A percentile compares a stretch with the other conserved stretches of the same genome.
Conservation (phyloP, 176 grass and related monocot species). For the Juncus effusus region DNA sequence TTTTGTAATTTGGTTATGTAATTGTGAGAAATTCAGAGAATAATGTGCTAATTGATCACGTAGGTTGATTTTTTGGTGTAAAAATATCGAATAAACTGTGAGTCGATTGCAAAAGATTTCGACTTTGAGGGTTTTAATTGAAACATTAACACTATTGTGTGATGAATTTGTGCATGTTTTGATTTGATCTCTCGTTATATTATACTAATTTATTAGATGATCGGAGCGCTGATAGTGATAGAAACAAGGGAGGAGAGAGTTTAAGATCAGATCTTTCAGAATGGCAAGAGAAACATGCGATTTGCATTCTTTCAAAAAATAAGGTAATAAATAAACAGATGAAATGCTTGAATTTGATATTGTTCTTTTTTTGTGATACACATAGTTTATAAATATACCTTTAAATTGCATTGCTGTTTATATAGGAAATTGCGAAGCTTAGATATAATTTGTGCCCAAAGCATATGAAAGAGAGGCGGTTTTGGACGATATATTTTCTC, state of each 20-base stretch:
- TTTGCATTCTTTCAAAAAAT: slow-evolving; percentile 18
- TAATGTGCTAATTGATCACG: too few relatives aligned
- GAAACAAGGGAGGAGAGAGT: background rate
- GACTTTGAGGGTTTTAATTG: too few relatives aligned
- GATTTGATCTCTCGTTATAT: background rate
- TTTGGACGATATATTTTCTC: slow-evolving; percentile 85
- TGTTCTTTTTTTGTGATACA: background rate
- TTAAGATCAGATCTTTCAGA: slow-evolving; percentile 17
- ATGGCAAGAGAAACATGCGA: slow-evolving; percentile 21
- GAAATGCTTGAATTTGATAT: background rate
- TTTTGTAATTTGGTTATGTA: too few relatives aligned
- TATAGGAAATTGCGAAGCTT: slow-evolving; percentile 80
- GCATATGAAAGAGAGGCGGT: slow-evolving; percentile 83
- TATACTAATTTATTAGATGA: slow-evolving; percentile 15
- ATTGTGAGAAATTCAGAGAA: too few relatives aligned
- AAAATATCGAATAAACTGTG: too few relatives aligned
- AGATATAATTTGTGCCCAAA: slow-evolving; percentile 77
- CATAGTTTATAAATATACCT: background rate
- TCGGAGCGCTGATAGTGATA: slow-evolving; percentile 5
- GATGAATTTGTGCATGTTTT: background rate
- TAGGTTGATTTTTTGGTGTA: too few relatives aligned
- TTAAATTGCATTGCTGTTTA: background rate
- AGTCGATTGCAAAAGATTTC: too few relatives aligned
- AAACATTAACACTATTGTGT: too few relatives aligned
- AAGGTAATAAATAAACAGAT: background rate